Evolutionary conservation across 208 protist genomes (phyloP).

Genomic region (Wallacemonas rigidus): DNA sequence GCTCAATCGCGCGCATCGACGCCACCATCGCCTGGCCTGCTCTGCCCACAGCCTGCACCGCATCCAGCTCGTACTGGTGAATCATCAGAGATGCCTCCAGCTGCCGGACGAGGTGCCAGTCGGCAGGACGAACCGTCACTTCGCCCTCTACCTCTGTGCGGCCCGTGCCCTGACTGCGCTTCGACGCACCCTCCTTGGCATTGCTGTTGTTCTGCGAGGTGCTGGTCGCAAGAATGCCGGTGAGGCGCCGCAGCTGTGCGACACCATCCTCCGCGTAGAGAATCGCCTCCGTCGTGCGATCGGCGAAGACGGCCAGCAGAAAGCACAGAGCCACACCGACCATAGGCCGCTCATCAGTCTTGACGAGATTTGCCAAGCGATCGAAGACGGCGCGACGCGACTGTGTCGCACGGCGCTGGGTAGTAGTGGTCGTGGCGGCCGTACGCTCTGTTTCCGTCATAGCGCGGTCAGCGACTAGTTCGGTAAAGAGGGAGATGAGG

Average conservation of each 20-base stretch:
- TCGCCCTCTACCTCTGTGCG: not conserved
- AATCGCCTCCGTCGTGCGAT: slow-evolving; percentile 16
- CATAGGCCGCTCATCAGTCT: slow-evolving; percentile 35
- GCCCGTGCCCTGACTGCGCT: no score
- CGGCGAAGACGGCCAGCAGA: slow-evolving; percentile 42
- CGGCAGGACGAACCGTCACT: not conserved
- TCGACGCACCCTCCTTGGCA: not conserved
- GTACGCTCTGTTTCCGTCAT: not conserved
- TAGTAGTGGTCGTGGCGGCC: not conserved
- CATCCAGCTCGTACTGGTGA: slow-evolving; percentile 57
- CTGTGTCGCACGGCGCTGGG: not conserved
- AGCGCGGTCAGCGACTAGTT: slow-evolving; percentile 15
- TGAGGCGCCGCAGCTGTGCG: slow-evolving; percentile 33
- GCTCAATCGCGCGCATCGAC: slow-evolving; percentile 22
- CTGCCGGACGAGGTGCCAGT: slow-evolving; percentile 32
- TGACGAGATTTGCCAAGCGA: not conserved
- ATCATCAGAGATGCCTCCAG: slow-evolving; percentile 47
- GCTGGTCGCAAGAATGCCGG: slow-evolving; percentile 15
- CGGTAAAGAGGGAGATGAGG: slow-evolving; percentile 24
- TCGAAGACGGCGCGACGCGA: slow-evolving; percentile 17
- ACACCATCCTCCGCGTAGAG: slow-evolving; percentile 38
- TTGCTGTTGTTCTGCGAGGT: not conserved
- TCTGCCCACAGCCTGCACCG: slow-evolving; percentile 21
- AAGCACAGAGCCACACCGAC: slow-evolving; percentile 47
- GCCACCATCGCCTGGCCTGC: slow-evolving; percentile 20